These are phyloP conservation scores for Meyerozyma sp. DNA, from an alignment of 1,139 yeast genomes.

Conservation along the genomic window DNA sequence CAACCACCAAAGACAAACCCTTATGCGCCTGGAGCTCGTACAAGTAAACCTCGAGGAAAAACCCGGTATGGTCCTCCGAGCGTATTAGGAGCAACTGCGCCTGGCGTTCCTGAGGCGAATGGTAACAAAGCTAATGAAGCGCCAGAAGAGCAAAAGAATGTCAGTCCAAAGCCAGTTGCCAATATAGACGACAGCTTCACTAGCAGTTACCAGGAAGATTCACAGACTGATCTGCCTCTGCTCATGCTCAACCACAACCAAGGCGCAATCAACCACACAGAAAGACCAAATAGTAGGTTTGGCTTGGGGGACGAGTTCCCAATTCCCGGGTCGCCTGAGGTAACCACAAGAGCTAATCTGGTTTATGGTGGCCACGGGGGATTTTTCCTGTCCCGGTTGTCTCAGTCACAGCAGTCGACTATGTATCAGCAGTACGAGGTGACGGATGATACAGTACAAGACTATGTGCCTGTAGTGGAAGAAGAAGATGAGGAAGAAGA, in stretches of 20 bases:
- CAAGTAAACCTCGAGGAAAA: conserved; percentile 10
- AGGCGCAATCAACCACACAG: conserved; percentile 21
- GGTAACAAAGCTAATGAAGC: conserved; percentile 2
- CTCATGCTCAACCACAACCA: conserved; percentile 6
- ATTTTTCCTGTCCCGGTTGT: conserved; percentile 33
- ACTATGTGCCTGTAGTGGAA: conserved; percentile 40
- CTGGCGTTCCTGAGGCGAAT: no score
- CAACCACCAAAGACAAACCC: conserved; percentile 23
- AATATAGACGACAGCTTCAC: conserved; percentile 16
- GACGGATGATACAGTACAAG: conserved; percentile 42
- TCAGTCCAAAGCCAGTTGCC: conserved; percentile 2
- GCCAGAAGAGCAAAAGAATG: background rate
- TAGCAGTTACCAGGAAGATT: conserved; percentile 4
- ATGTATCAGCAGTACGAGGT: conserved; percentile 46
- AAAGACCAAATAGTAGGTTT: conserved; percentile 13
- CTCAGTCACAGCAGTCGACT: conserved; percentile 44
- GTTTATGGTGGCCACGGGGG: conserved; percentile 34
- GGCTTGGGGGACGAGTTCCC: conserved; percentile 36
- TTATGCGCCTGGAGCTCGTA: conserved; percentile 31
- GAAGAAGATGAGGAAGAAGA: conserved; percentile 44
- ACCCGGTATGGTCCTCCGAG: conserved; percentile 26
- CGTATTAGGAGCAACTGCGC: conserved; percentile 1
- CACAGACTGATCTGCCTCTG: conserved; percentile 1
- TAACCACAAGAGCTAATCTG: conserved; percentile 42
- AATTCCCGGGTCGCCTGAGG: conserved; percentile 45